Conservation (phyloP, 2,329 filamentous ascomycete genomes). For the Xylariaceae sp. region DNA sequence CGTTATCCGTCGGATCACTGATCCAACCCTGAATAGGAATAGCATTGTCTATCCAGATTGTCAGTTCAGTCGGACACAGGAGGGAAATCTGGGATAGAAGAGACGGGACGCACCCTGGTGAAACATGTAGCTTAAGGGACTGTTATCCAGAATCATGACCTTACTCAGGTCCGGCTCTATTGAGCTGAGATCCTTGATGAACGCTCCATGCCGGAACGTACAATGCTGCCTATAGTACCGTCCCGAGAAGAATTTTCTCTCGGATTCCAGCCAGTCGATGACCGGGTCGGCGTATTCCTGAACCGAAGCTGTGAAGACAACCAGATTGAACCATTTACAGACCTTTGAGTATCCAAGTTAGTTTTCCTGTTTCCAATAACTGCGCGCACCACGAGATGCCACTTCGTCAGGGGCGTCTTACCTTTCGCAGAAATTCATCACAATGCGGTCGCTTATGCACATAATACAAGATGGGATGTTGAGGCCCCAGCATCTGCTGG, state of each 20-base stretch:
- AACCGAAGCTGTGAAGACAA: slow-evolving; percentile 94
- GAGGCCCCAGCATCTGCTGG: slow-evolving; percentile 65
- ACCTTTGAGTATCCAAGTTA: slow-evolving; percentile 47
- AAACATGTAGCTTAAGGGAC: slow-evolving; percentile 96
- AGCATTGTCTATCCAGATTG: slow-evolving; percentile 71
- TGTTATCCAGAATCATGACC: slow-evolving; percentile 99
- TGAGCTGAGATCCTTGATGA: slow-evolving; percentile 95
- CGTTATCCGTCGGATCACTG: slow-evolving; percentile 94
- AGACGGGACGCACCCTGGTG: slow-evolving; percentile 77
- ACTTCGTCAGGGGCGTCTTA: slow-evolving; percentile 35
- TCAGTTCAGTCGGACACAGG: slow-evolving; percentile 2
- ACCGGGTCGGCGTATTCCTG: slow-evolving; percentile 98
- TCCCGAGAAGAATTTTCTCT: slow-evolving; percentile 91
- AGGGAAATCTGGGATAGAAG: neutral
- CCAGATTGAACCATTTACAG: slow-evolving; percentile 96
- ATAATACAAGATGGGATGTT: slow-evolving; percentile 96
- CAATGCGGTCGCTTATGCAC: slow-evolving; percentile 97
- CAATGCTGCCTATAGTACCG: slow-evolving; percentile 97
- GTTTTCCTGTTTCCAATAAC: neutral
- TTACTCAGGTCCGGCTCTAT: slow-evolving; percentile 96
- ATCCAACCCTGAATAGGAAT: slow-evolving; percentile 99
- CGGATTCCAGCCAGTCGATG: slow-evolving; percentile 96
- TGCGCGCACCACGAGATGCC: neutral
- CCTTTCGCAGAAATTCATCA: slow-evolving; percentile 88
- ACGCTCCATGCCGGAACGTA: slow-evolving; percentile 89